Evolutionary conservation across 1,284 basidiomycete species (phyloP), one percentile per base, ranked within the genome.

Genomic region (Cryptococcus wingfieldii): DNA sequence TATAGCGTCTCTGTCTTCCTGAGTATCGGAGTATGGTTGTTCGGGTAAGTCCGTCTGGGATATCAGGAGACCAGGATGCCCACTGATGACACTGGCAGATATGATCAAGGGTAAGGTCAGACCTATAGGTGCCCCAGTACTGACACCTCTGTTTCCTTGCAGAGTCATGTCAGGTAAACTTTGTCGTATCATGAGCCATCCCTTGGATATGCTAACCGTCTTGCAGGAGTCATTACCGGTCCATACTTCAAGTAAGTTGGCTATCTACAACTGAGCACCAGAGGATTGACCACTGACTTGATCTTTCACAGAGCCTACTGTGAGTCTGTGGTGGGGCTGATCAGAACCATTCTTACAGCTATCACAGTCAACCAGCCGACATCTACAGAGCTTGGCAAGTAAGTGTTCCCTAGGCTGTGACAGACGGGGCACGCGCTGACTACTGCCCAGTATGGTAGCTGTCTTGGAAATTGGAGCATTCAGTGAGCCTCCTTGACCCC

Each of bases 401-500:
- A 58, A 64, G 71, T 59, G 3, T 23, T 28, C 27, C 13, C 28
- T 37, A 19, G 6, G 16, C 28, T 23, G n/a, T 47, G 14, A 39
- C 25, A 3, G 28, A 79, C 83, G 4, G 72, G 86, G 41, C 79
- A 85, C 67, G 75, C 86, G 25, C 16, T 38, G 9, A 3, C 6
- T 6, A 10, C 31, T 34, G 31, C 31, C 31, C 25, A 93, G 89
- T 16, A 93, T 96, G 88, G 93, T 95, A 31, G 90, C 92, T 19
- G 86, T 92, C 3, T 79, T 92, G 27, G 94, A 98, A 77, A 83
- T 98, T 45, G 94, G 94, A 46, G 94, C 94, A 28, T 87, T 95
- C 75, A 83, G 90, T 90, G 71, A 57, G 84, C 78, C 7, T 10
- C 31, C 31, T 34, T 34, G 5, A 34, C 31, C 10, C 10, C 10